phyloP scores from a whole-genome alignment of 305 asterid species.

The Rubia tinctorum region DNA sequence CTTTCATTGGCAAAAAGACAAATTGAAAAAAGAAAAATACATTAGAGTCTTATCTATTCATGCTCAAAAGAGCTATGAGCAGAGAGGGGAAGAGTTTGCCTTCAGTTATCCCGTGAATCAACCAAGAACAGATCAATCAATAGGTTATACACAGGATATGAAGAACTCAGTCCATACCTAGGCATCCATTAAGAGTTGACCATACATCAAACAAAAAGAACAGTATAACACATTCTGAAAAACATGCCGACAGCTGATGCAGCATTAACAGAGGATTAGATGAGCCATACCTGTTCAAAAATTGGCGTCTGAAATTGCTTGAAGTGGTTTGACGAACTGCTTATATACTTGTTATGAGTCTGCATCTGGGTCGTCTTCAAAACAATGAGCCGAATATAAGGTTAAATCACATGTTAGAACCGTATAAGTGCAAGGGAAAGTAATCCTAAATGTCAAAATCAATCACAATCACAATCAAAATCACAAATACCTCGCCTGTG shows the following conservation, averaged over 20 bases:
- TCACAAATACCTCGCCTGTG: constrained; percentile 65
- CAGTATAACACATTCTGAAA: neutral
- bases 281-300: constrained; percentile 48
- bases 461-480: too few species aligned
- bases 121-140: constrained; percentile 1
- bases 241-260: neutral
- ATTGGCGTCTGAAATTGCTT: constrained; percentile 49
- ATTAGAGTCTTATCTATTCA: neutral
- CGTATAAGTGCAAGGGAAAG: neutral
- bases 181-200: constrained; percentile 5
- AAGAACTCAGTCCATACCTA: neutral
- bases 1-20: constrained; percentile 30
- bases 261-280: neutral
- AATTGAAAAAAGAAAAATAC: neutral
- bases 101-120: neutral
- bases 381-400: constrained; percentile 18
- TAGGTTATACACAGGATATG: neutral
- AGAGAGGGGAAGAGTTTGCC: neutral
- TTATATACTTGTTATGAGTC: constrained; percentile 40
- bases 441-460: constrained; percentile 8
- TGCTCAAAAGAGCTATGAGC: neutral
- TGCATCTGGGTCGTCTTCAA: constrained; percentile 41
- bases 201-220: neutral
- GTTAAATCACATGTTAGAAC: constrained; percentile 18
- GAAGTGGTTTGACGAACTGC: constrained; percentile 40